Evolutionary conservation across 257 asterid genomes (phyloP).

Genomic region (Solanum ossicruentum): DNA sequence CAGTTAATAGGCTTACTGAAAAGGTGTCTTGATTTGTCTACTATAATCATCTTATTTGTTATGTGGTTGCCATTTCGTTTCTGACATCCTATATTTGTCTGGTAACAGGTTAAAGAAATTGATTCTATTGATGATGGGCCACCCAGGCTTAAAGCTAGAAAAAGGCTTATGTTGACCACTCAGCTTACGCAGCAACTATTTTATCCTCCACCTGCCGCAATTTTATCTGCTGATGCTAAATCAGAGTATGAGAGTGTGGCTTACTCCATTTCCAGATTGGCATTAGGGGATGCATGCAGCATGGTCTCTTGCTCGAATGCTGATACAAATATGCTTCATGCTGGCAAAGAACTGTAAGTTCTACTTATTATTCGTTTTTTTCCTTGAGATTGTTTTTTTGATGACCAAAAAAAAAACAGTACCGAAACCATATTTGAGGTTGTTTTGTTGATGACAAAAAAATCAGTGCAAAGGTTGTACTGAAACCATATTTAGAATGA

Average conservation of each 20-base stretch:
- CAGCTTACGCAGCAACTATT: constrained; percentile 82
- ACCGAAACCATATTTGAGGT: too few relatives aligned
- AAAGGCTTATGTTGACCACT: constrained; percentile 62
- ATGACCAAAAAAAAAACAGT: too few relatives aligned
- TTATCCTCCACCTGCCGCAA: constrained; percentile 40
- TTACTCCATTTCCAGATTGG: constrained; percentile 47
- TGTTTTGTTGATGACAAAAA: too few relatives aligned
- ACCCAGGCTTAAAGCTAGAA: constrained; percentile 37
- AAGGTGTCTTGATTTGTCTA: constrained; percentile 30
- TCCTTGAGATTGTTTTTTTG: too few relatives aligned
- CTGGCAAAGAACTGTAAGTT: constrained; percentile 36
- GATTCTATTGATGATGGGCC: constrained; percentile 48
- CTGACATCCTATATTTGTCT: neutral
- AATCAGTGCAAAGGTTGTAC: neutral
- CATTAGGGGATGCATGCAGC: constrained; percentile 66
- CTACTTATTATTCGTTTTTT: neutral
- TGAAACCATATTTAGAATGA: neutral
- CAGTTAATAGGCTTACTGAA: constrained; percentile 38
- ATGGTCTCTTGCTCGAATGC: constrained; percentile 23
- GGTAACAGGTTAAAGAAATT: constrained; percentile 42
- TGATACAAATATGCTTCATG: constrained; percentile 10
- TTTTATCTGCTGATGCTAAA: constrained; percentile 46
- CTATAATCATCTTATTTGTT: neutral
- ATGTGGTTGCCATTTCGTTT: neutral
- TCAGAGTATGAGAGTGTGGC: constrained; percentile 31